A percentile compares a stretch with the other conserved stretches of the same genome.
These are phyloP conservation scores for Mucor saturninus DNA, from an alignment of 371 early-diverging fungal genomes.

Conservation along the genomic window DNA sequence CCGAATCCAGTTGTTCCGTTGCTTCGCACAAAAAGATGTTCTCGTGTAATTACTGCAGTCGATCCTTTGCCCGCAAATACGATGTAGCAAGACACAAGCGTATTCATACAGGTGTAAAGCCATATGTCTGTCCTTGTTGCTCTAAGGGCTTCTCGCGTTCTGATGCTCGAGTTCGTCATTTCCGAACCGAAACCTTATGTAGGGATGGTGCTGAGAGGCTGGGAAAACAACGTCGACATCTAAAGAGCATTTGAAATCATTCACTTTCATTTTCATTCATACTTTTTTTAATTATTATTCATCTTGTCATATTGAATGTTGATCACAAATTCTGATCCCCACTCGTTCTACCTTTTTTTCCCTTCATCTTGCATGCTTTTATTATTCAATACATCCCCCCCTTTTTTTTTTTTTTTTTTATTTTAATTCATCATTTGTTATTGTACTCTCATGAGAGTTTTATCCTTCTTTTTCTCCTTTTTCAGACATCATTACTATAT, in stretches of 20 bases:
- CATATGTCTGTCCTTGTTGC: conserved; percentile 62
- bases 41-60: conserved; percentile 9
- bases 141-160: conserved; percentile 67
- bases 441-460: background rate
- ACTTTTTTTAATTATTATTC: background rate
- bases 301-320: background rate
- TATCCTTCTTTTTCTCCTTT: background rate
- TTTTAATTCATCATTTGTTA: background rate
- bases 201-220: conserved; percentile 21
- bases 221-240: background rate
- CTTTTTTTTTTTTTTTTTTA: background rate
- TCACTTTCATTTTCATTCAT: background rate
- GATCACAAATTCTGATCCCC: background rate
- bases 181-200: conserved; percentile 50
- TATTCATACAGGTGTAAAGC: conserved; percentile 68
- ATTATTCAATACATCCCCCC: no score
- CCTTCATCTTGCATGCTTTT: background rate
- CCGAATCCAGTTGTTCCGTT: background rate
- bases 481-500: conserved; percentile 7
- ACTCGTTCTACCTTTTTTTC: background rate
- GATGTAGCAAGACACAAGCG: conserved; percentile 50
- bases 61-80: conserved; percentile 47
- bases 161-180: conserved; percentile 66
- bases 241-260: background rate
- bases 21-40: conserved; percentile 8